A percentile compares a stretch with the other conserved stretches of the same genome.
These are phyloP conservation scores for Blastobotrys ciferrii DNA, from an alignment of 1,139 yeast genomes.

Conservation along the genomic window DNA sequence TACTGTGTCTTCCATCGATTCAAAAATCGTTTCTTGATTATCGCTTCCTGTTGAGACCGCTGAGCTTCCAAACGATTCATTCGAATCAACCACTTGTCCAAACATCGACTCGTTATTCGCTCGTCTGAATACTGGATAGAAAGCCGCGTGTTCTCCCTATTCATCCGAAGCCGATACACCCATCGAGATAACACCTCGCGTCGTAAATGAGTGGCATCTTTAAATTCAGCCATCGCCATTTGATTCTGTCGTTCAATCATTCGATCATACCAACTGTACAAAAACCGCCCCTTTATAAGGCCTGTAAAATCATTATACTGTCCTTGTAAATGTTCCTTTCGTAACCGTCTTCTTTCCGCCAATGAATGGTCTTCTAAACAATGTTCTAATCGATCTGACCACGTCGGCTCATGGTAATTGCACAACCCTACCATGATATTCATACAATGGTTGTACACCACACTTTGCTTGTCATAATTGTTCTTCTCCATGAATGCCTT, in stretches of 20 bases:
- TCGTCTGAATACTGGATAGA: not conserved
- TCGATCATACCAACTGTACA: not conserved
- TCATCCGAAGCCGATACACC: not conserved
- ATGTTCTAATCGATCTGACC: constrained; percentile 23
- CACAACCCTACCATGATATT: constrained; percentile 24
- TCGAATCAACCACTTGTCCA: too few relatives aligned
- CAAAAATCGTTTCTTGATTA: not conserved
- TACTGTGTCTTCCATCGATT: not conserved
- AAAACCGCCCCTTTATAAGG: not conserved
- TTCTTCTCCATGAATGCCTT: constrained; percentile 24
- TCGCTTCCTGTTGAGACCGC: not conserved
- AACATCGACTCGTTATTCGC: not conserved
- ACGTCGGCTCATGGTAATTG: constrained; percentile 20
- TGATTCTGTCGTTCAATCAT: constrained; percentile 3
- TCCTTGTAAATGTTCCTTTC: constrained; percentile 7
- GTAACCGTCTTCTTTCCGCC: constrained; percentile 13
- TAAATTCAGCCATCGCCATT: constrained; percentile 7
- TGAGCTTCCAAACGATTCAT: not conserved
- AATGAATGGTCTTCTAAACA: constrained; percentile 22
- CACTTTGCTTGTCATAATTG: constrained; percentile 21
- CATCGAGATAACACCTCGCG: constrained; percentile 3
- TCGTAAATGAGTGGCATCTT: constrained; percentile 4
- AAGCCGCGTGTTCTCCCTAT: not conserved
- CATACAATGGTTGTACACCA: constrained; percentile 22
- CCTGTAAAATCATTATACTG: not conserved